These are phyloP conservation scores for Adansonia madagascariensis DNA, from an alignment of 441 rosid species.

Conservation along the genomic window DNA sequence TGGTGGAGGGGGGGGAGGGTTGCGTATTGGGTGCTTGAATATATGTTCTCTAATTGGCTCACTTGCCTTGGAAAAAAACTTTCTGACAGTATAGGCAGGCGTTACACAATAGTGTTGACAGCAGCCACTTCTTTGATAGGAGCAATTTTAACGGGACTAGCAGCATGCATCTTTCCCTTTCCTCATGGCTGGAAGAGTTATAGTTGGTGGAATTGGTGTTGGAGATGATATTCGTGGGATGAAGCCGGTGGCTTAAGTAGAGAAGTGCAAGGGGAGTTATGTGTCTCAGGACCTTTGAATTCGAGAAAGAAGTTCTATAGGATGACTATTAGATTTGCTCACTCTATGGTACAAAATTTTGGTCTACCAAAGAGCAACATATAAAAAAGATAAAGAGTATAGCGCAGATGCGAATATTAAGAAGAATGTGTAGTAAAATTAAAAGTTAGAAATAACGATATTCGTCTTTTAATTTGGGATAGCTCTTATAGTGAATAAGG, in stretches of 20 bases:
- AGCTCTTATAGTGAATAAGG: not conserved
- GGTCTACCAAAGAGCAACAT: not conserved
- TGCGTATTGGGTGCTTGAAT: slow-evolving; percentile 20
- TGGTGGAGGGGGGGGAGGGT: not conserved
- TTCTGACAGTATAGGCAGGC: slow-evolving; percentile 43
- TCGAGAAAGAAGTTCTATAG: not conserved
- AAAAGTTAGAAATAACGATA: not conserved
- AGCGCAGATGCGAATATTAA: not conserved
- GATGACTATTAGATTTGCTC: not conserved
- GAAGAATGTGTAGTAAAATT: not conserved
- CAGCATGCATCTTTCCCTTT: slow-evolving; percentile 44
- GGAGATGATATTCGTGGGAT: slow-evolving; percentile 28
- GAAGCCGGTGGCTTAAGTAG: too few species aligned
- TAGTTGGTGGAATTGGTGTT: slow-evolving; percentile 68
- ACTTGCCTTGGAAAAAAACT: not conserved
- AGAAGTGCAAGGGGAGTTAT: too few species aligned
- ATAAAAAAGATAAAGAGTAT: not conserved
- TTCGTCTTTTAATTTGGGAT: not conserved
- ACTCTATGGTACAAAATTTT: too few species aligned
- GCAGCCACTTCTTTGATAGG: slow-evolving; percentile 61
- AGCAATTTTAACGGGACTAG: slow-evolving; percentile 68
- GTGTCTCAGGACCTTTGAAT: too few species aligned
- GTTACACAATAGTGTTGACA: slow-evolving; percentile 58
- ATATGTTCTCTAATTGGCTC: not conserved
- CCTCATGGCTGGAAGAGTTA: slow-evolving; percentile 61